Conservation (phyloP, 306 rosid genomes). For the Rosa chinensis region DNA sequence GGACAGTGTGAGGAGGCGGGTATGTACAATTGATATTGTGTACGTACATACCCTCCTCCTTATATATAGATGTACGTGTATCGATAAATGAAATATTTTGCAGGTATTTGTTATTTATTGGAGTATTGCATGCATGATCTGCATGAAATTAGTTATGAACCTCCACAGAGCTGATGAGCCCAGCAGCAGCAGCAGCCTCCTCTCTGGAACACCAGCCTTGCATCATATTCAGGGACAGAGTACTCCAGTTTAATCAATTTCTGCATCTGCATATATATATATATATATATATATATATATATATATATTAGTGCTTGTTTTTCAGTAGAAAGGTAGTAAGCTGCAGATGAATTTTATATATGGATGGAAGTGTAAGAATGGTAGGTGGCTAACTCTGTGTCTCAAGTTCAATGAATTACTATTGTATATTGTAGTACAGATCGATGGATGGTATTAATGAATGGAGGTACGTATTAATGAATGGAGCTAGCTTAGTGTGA, state of each 20-base stretch:
- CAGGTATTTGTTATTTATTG: neutral
- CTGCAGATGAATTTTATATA: neutral
- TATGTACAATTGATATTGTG: neutral
- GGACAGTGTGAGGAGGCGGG: neutral
- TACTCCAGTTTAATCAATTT: neutral
- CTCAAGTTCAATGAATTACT: neutral
- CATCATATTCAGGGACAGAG: neutral
- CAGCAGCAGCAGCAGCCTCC: neutral
- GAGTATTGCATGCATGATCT: neutral
- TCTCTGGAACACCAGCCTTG: neutral
- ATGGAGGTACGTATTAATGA: neutral
- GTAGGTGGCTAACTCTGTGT: neutral
- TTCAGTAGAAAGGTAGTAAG: neutral
- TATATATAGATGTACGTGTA: neutral
- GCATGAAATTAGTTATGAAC: neutral
- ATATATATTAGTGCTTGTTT: neutral
- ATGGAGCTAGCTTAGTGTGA: neutral
- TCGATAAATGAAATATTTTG: neutral
- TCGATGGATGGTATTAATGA: neutral
- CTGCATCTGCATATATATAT: neutral
- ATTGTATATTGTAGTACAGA: neutral
- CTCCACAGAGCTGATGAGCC: neutral
- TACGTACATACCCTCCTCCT: neutral
- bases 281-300: neutral
- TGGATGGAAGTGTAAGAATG: neutral